Conservation (phyloP, 768 basidiomycete genomes). For the Kwoniella mangroviensis region DNA sequence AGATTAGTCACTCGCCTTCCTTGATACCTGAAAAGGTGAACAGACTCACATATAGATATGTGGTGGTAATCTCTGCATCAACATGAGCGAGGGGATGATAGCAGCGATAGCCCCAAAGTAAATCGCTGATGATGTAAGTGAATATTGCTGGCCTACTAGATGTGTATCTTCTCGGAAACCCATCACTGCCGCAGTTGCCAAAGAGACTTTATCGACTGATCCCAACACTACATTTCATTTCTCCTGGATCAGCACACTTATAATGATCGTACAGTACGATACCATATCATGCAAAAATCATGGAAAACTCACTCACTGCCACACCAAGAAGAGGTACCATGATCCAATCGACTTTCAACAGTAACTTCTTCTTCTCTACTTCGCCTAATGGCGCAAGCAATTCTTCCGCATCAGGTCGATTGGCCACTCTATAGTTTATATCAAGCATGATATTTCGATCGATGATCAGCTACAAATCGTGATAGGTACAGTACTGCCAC, state of each 20-base stretch:
- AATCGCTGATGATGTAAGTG: constrained; percentile 21
- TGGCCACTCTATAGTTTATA: constrained; percentile 21
- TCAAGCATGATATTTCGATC: neutral
- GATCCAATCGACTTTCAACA: constrained; percentile 39
- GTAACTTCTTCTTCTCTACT: constrained; percentile 29
- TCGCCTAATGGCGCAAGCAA: constrained; percentile 26
- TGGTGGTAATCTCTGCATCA: constrained; percentile 32
- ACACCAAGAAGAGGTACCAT: constrained; percentile 32
- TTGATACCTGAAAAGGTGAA: neutral
- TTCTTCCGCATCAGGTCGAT: constrained; percentile 28
- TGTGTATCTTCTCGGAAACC: constrained; percentile 36
- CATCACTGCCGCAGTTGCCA: constrained; percentile 40
- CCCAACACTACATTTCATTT: constrained; percentile 22
- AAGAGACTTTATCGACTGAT: constrained; percentile 42
- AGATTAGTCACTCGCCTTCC: neutral
- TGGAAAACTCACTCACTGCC: constrained; percentile 12
- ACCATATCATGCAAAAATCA: neutral
- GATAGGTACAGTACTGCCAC: no score
- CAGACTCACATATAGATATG: constrained; percentile 20
- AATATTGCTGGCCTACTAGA: constrained; percentile 38
- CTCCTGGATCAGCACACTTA: no score
- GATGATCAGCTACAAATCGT: neutral
- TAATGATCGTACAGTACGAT: no score
- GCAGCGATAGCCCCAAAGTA: constrained; percentile 29
- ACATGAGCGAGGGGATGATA: constrained; percentile 23